phyloP scores from a whole-genome alignment of 805 yeast genomes.

The Metschnikowia gruessii region DNA sequence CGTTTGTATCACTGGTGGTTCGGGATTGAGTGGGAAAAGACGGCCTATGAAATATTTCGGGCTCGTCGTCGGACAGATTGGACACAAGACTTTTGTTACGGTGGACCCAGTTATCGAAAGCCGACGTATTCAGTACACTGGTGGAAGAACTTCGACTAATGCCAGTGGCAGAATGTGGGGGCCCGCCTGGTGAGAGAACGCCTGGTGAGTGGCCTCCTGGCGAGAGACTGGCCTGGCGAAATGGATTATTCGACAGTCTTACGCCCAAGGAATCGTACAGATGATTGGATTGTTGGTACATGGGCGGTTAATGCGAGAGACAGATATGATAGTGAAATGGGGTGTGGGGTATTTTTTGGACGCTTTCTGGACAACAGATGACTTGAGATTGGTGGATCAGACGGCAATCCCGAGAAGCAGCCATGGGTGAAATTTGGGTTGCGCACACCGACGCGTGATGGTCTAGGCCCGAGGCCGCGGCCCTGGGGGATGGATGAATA shows the following conservation, averaged over 20 bases:
- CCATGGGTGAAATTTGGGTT: constrained; percentile 6
- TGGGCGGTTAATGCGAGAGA: constrained; percentile 5
- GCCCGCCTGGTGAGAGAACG: constrained; percentile 19
- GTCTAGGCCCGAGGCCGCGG: background rate
- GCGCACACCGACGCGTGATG: constrained; percentile 13
- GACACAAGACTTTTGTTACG: constrained; percentile 41
- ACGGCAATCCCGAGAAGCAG: background rate
- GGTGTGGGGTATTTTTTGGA: background rate
- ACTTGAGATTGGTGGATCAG: background rate
- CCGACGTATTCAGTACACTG: constrained; percentile 4
- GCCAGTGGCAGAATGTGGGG: constrained; percentile 7
- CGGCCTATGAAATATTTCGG: constrained; percentile 26
- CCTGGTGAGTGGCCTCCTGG: too few relatives aligned
- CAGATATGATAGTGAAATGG: background rate
- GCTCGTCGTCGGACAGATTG: constrained; percentile 43
- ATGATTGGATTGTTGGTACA: constrained; percentile 43
- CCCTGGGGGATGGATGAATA: background rate
- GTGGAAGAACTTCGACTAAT: background rate
- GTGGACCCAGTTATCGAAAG: constrained; percentile 59
- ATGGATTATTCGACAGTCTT: constrained; percentile 67
- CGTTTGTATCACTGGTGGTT: constrained; percentile 36
- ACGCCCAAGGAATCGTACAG: constrained; percentile 36
- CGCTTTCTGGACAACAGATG: background rate
- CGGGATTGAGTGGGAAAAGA: constrained; percentile 29
- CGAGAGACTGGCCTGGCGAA: constrained; percentile 40